A percentile compares a stretch with the other conserved stretches of the same genome.
Evolutionary conservation across 2,329 filamentous ascomycete species (phyloP).

Genomic region (Curvularia verruculosa): DNA sequence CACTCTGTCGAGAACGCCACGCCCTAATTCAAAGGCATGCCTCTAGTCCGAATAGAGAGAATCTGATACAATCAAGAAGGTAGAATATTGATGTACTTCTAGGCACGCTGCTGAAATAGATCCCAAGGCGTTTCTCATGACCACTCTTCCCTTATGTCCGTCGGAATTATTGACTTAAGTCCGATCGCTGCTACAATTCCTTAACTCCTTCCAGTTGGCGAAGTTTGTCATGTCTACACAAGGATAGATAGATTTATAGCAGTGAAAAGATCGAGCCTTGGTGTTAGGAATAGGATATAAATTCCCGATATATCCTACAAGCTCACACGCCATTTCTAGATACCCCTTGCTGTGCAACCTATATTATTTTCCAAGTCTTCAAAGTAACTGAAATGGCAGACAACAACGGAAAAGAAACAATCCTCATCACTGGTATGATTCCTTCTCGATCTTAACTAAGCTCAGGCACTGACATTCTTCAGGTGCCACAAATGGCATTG

Average conservation of each 20-base stretch:
- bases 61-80: no score
- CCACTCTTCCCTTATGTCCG: background rate
- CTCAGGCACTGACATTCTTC: slow-evolving; percentile 1
- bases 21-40: background rate
- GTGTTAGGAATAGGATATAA: background rate
- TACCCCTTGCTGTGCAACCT: background rate
- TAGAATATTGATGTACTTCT: background rate
- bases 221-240: background rate
- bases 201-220: background rate
- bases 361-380: background rate
- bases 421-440: slow-evolving; percentile 36
- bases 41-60: background rate
- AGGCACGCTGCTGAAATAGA: background rate
- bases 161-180: background rate
- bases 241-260: background rate
- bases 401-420: slow-evolving; percentile 29
- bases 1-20: no score
- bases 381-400: slow-evolving; percentile 13
- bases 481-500: slow-evolving; percentile 48
- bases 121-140: background rate
- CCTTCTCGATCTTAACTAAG: background rate
- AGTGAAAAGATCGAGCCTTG: background rate
- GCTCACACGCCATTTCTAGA: background rate
- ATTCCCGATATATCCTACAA: background rate
- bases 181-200: background rate